phyloP scores from a whole-genome alignment of 164 flowering plant species.

The Aristolochia californica region DNA sequence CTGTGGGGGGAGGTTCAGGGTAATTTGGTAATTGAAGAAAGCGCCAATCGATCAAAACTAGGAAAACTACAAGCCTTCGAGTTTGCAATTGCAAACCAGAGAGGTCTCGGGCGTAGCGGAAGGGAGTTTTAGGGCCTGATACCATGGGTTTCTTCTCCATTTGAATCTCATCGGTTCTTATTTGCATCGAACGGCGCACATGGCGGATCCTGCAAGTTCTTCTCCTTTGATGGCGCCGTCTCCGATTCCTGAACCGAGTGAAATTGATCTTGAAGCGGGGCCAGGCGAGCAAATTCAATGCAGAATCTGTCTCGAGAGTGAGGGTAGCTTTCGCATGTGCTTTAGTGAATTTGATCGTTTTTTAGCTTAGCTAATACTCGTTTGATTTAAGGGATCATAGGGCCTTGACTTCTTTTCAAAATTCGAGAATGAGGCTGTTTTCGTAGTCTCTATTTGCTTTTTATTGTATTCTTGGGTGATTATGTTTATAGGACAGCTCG shows the following conservation, averaged over 20 bases:
- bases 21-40: too few relatives aligned
- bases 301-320: conserved; percentile 93
- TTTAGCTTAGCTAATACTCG: background rate
- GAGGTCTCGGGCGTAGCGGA: too few relatives aligned
- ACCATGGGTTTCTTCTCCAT: background rate
- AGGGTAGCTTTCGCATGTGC: conserved; percentile 34
- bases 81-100: too few relatives aligned
- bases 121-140: too few relatives aligned
- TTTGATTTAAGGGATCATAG: background rate
- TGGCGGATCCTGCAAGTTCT: conserved; percentile 44
- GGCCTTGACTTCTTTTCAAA: background rate
- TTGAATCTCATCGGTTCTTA: background rate
- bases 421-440: background rate
- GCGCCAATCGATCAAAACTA: too few relatives aligned
- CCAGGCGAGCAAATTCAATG: conserved; percentile 93
- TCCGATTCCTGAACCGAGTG: conserved; percentile 10
- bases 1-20: too few relatives aligned
- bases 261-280: conserved; percentile 91
- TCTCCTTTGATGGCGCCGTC: conserved; percentile 6
- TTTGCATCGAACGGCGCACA: conserved; percentile 4
- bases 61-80: too few relatives aligned
- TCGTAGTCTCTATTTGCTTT: too few relatives aligned
- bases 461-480: background rate
- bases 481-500: too few relatives aligned
- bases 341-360: background rate